A percentile compares a stretch with the other conserved stretches of the same genome.
Evolutionary conservation across 306 rosid species (phyloP).

Genomic region (Abrus precatorius): DNA sequence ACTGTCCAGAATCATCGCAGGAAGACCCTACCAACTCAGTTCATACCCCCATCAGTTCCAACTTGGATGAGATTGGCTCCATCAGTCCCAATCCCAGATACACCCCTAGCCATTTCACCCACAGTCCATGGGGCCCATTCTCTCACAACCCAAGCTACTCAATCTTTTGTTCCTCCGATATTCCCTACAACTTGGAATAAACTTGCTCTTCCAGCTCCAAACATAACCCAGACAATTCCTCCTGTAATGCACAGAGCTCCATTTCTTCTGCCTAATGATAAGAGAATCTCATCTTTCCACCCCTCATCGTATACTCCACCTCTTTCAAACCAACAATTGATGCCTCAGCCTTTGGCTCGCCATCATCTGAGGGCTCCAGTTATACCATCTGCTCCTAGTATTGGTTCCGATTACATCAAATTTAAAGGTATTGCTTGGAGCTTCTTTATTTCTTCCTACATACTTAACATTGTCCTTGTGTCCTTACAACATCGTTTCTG

Average conservation of each 20-base stretch:
- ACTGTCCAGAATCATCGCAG: constrained; percentile 41
- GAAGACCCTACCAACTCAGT: constrained; percentile 30
- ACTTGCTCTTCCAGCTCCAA: constrained; percentile 33
- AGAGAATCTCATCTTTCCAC: constrained; percentile 23
- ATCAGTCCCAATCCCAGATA: constrained; percentile 32
- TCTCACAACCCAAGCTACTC: constrained; percentile 11
- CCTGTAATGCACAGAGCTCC: constrained; percentile 13
- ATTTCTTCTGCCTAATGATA: constrained; percentile 19
- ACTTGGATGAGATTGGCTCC: constrained; percentile 28
- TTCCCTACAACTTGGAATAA: constrained; percentile 25
- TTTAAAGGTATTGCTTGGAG: constrained; percentile 42
- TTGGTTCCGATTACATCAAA: constrained; percentile 35
- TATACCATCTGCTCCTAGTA: constrained; percentile 12
- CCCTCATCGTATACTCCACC: constrained; percentile 11
- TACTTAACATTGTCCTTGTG: constrained; percentile 1
- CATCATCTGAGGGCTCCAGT: constrained; percentile 21
- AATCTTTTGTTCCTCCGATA: constrained; percentile 12
- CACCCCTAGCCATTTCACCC: constrained; percentile 40
- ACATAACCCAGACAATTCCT: constrained; percentile 26
- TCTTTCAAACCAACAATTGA: constrained; percentile 15
- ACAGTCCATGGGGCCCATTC: constrained; percentile 20
- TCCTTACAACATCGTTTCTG: constrained; percentile 2
- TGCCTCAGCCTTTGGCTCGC: constrained; percentile 35
- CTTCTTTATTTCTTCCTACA: constrained; percentile 35
- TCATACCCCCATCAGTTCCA: constrained; percentile 29